Evolutionary conservation across 192 early-diverging fungal genomes (phyloP).

Genomic region (Coemansia sp.): DNA sequence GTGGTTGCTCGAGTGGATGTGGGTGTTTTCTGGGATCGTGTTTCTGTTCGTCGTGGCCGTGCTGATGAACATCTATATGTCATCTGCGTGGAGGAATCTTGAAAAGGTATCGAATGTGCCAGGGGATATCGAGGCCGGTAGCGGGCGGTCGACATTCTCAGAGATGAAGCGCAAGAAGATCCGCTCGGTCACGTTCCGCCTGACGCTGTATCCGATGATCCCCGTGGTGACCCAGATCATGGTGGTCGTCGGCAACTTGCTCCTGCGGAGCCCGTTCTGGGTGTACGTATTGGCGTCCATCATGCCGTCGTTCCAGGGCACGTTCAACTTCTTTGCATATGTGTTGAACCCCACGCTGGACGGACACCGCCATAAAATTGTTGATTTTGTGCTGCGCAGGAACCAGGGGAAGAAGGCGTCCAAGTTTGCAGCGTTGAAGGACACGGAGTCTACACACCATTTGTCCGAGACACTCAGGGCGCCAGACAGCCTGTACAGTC

Average conservation of each 20-base stretch:
- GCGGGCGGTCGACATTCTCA: not conserved
- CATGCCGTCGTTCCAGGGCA: constrained; percentile 35
- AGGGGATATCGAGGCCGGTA: not conserved
- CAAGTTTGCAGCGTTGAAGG: not conserved
- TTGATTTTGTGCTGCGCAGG: not conserved
- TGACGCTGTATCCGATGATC: constrained; percentile 18
- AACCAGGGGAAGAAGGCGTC: not conserved
- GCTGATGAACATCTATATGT: not conserved
- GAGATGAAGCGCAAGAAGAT: constrained; percentile 4
- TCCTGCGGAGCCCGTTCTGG: constrained; percentile 23
- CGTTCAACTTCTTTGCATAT: constrained; percentile 32
- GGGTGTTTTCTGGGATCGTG: constrained; percentile 23
- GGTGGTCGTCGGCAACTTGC: constrained; percentile 34
- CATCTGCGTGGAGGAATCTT: not conserved
- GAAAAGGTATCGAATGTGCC: constrained; percentile 1
- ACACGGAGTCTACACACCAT: not conserved
- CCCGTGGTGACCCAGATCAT: constrained; percentile 38
- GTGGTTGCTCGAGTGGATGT: constrained; percentile 37
- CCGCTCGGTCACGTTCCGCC: constrained; percentile 12
- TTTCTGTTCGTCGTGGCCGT: constrained; percentile 10
- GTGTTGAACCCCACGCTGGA: constrained; percentile 22
- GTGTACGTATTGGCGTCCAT: constrained; percentile 41
- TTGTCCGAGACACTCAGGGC: not conserved
- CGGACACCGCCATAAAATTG: not conserved
- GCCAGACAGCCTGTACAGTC: not conserved